These are phyloP conservation scores for Prototheca cutis DNA, from an alignment of 163 green algal genomes.

Conservation along the genomic window DNA sequence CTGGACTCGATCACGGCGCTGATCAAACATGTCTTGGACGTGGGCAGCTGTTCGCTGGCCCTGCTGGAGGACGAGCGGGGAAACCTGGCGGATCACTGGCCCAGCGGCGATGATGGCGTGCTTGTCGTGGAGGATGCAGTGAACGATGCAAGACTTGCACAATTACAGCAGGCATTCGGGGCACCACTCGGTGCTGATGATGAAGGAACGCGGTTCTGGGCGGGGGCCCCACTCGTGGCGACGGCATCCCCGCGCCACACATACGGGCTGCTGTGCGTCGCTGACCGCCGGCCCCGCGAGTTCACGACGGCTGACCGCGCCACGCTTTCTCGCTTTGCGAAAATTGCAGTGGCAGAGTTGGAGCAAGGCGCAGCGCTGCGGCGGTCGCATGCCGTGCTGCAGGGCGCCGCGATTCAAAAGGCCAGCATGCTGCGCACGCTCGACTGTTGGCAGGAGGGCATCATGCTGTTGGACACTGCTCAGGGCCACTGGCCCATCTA, in stretches of 20 bases:
- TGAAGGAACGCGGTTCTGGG: constrained; percentile 24
- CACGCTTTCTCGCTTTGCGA: constrained; percentile 60
- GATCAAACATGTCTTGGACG: constrained; percentile 31
- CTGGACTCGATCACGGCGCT: not conserved
- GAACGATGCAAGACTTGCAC: no score
- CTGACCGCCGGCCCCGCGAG: constrained; percentile 45
- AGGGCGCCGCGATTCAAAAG: not conserved
- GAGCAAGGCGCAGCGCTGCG: constrained; percentile 36
- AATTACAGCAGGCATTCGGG: no score
- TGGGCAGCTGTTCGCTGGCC: constrained; percentile 57
- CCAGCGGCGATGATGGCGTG: no score
- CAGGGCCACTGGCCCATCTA: not conserved
- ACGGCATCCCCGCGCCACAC: not conserved
- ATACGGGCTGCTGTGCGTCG: constrained; percentile 45
- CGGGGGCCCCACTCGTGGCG: constrained; percentile 13
- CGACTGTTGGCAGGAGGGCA: not conserved
- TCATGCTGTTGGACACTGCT: not conserved
- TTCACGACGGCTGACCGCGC: constrained; percentile 53
- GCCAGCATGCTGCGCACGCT: not conserved
- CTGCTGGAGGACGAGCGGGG: constrained; percentile 59
- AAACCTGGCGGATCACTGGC: no score
- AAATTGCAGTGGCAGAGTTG: constrained; percentile 61
- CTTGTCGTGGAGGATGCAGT: constrained; percentile 59
- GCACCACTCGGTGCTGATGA: no score
- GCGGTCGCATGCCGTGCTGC: not conserved